Evolutionary conservation across 495 filamentous ascomycete species (phyloP).

Genomic region (Neurospora pannonica): DNA sequence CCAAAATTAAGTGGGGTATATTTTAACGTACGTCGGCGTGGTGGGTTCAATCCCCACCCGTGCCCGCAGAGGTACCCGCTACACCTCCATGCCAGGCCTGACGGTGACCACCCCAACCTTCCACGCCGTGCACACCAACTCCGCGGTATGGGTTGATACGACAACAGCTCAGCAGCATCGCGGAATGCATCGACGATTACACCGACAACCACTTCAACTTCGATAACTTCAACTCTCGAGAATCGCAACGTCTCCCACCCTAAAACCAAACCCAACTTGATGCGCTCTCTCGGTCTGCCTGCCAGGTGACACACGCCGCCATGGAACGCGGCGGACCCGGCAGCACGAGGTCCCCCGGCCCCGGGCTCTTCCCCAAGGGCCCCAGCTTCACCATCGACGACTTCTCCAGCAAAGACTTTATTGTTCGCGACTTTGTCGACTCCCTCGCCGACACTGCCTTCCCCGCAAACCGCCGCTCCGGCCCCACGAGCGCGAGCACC

Average conservation of each 20-base stretch:
- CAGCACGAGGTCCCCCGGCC: slow-evolving; percentile 57
- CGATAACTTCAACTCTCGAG: neutral
- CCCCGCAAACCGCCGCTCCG: slow-evolving; percentile 65
- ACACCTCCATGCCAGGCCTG: neutral
- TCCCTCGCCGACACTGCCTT: slow-evolving; percentile 77
- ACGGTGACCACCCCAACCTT: neutral
- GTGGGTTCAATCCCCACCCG: neutral
- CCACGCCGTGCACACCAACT: neutral
- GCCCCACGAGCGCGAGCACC: slow-evolving; percentile 49
- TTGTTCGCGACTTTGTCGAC: slow-evolving; percentile 96
- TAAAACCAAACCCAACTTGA: neutral
- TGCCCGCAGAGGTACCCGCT: neutral
- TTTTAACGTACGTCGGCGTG: neutral
- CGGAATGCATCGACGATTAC: neutral
- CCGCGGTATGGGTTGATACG: neutral
- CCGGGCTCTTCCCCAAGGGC: slow-evolving; percentile 65
- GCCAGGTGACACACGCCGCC: slow-evolving; percentile 17
- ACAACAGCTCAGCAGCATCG: neutral
- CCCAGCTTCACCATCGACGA: slow-evolving; percentile 78
- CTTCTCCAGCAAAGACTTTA: slow-evolving; percentile 89
- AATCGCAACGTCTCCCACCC: neutral
- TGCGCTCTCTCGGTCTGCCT: slow-evolving; percentile 3
- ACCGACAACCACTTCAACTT: neutral
- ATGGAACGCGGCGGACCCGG: slow-evolving; percentile 38
- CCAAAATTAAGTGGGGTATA: neutral